These are phyloP conservation scores for Rhazya stricta DNA, from an alignment of 257 asterid species.

Conservation along the genomic window DNA sequence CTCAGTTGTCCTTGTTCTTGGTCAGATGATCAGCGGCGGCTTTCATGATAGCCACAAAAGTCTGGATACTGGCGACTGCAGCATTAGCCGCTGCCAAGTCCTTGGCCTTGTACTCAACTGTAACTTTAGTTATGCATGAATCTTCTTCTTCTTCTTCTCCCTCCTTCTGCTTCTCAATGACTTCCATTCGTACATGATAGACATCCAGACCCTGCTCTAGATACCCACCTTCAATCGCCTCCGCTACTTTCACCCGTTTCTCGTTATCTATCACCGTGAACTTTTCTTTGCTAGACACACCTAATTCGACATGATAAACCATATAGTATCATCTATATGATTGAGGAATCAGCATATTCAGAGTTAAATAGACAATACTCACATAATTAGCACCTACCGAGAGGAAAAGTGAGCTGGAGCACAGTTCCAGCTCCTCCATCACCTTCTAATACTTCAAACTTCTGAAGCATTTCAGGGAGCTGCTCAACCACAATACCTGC, in stretches of 20 bases:
- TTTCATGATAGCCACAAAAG: conserved; percentile 35
- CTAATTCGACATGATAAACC: conserved; percentile 2
- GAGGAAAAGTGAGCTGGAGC: conserved; percentile 39
- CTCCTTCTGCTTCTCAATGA: conserved; percentile 34
- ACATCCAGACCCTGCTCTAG: conserved; percentile 46
- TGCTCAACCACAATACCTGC: conserved; percentile 7
- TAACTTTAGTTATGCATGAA: conserved; percentile 42
- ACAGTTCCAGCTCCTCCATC: conserved; percentile 54
- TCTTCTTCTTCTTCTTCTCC: conserved; percentile 12
- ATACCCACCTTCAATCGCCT: conserved; percentile 58
- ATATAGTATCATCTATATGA: background rate
- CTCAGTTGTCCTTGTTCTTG: background rate
- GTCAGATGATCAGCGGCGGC: conserved; percentile 31
- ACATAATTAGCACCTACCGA: conserved; percentile 3
- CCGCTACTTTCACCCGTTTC: conserved; percentile 43
- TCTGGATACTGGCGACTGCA: conserved; percentile 37
- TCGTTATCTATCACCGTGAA: conserved; percentile 53
- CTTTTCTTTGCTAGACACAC: conserved; percentile 48
- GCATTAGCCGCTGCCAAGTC: conserved; percentile 46
- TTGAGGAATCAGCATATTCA: background rate
- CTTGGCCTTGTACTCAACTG: conserved; percentile 50
- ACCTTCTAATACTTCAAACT: conserved; percentile 42
- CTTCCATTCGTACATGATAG: conserved; percentile 39
- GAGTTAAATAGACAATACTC: background rate
- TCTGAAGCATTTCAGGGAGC: conserved; percentile 33